A percentile compares a stretch with the other conserved stretches of the same genome.
phyloP scores from a whole-genome alignment of 2,329 filamentous ascomycete genomes.

The Hypoxylon sp. region DNA sequence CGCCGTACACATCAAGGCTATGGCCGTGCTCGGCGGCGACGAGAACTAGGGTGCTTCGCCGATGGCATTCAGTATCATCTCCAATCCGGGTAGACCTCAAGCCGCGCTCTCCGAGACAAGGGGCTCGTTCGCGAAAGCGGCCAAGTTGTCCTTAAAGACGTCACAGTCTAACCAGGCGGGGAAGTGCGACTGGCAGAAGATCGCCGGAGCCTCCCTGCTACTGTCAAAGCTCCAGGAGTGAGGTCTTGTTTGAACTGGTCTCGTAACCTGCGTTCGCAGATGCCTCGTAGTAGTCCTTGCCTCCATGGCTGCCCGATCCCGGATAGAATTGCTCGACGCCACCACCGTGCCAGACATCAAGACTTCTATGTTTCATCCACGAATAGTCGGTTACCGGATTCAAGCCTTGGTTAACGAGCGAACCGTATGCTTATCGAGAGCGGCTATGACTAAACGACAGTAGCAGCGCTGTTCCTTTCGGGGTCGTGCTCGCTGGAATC shows the following conservation, averaged over 20 bases:
- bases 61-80: constrained; percentile 88
- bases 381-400: constrained; percentile 81
- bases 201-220: constrained; percentile 72
- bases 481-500: constrained; percentile 22
- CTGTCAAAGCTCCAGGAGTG: constrained; percentile 66
- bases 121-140: constrained; percentile 71
- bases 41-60: constrained; percentile 79
- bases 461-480: constrained; percentile 4
- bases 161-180: constrained; percentile 89
- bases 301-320: constrained; percentile 68
- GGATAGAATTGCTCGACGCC: constrained; percentile 83
- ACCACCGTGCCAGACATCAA: constrained; percentile 83
- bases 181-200: constrained; percentile 78
- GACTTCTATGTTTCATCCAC: constrained; percentile 77
- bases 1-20: constrained; percentile 86
- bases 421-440: constrained; percentile 71
- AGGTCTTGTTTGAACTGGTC: constrained; percentile 77
- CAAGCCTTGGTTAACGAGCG: constrained; percentile 78
- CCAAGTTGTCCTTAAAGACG: constrained; percentile 76
- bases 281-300: constrained; percentile 80
- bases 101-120: constrained; percentile 70
- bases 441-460: constrained; percentile 64
- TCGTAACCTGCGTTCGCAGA: constrained; percentile 78
- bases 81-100: constrained; percentile 79
- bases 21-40: constrained; percentile 91